Evolutionary conservation across 306 rosid genomes (phyloP).

Genomic region (Nissolia schottii): DNA sequence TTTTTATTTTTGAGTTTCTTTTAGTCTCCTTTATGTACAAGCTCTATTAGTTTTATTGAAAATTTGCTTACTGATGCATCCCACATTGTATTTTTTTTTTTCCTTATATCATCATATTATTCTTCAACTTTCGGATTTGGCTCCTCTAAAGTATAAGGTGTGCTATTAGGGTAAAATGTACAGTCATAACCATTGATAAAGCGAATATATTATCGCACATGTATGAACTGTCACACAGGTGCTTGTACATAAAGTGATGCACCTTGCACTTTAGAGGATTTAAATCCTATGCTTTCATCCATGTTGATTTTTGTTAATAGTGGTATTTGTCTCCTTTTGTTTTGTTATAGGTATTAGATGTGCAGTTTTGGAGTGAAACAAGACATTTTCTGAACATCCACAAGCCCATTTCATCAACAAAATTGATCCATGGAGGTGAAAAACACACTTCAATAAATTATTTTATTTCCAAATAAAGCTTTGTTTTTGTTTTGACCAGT

Average conservation of each 20-base stretch:
- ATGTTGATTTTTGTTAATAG: neutral
- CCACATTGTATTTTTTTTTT: neutral
- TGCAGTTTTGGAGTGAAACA: constrained; percentile 64
- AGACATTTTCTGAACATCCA: constrained; percentile 64
- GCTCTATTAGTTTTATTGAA: neutral
- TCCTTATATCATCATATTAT: neutral
- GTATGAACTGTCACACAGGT: no score
- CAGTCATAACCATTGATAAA: no score
- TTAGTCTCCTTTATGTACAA: neutral
- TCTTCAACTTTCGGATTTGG: neutral
- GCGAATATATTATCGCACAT: no score
- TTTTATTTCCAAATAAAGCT: constrained; percentile 3
- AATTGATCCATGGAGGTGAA: constrained; percentile 96
- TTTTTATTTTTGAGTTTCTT: neutral
- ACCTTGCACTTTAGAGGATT: neutral
- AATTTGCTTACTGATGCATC: neutral
- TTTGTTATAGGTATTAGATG: constrained; percentile 63
- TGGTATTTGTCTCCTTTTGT: neutral
- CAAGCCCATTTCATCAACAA: constrained; percentile 92
- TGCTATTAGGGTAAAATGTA: no score
- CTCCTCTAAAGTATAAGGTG: no score
- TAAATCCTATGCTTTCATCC: neutral
- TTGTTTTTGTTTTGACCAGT: constrained; percentile 24
- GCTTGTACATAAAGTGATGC: no score
- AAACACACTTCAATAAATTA: constrained; percentile 6